These are phyloP conservation scores for Amanita rubescens DNA, from an alignment of 768 basidiomycete genomes.

Conservation along the genomic window DNA sequence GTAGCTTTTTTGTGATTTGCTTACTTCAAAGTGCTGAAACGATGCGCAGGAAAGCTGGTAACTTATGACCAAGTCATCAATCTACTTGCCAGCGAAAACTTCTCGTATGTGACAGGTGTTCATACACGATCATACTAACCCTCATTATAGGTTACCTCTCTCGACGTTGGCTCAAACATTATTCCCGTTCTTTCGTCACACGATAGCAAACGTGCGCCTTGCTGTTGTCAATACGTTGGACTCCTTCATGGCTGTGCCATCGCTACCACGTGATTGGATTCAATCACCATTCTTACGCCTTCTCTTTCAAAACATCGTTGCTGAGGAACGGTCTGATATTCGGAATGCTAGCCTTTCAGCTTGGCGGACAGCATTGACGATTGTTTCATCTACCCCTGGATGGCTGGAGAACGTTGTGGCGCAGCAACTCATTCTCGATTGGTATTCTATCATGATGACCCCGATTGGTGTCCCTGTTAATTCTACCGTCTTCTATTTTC, in stretches of 20 bases:
- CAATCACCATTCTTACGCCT: conserved; percentile 68
- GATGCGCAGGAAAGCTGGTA: conserved; percentile 65
- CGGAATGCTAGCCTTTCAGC: conserved; percentile 63
- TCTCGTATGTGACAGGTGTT: conserved; percentile 51
- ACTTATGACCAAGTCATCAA: conserved; percentile 70
- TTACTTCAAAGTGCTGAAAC: conserved; percentile 5
- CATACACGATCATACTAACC: neutral
- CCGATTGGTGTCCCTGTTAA: conserved; percentile 81
- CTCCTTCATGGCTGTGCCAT: conserved; percentile 75
- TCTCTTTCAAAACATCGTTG: conserved; percentile 88
- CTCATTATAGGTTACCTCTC: conserved; percentile 56
- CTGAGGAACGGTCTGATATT: conserved; percentile 85
- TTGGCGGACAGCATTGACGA: conserved; percentile 65
- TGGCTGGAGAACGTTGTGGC: conserved; percentile 47
- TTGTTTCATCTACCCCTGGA: conserved; percentile 38
- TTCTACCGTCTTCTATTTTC: conserved; percentile 57
- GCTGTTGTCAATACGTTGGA: conserved; percentile 86
- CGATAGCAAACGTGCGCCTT: conserved; percentile 86
- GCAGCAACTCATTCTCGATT: conserved; percentile 61
- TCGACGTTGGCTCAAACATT: conserved; percentile 78
- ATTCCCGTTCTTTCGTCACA: conserved; percentile 97
- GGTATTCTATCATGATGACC: conserved; percentile 86
- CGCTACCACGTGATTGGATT: conserved; percentile 78
- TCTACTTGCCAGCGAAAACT: conserved; percentile 58
- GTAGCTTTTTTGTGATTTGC: conserved; percentile 30